phyloP scores from a whole-genome alignment of 2,329 filamentous ascomycete genomes.

The Neodidymelliopsis sp. region DNA sequence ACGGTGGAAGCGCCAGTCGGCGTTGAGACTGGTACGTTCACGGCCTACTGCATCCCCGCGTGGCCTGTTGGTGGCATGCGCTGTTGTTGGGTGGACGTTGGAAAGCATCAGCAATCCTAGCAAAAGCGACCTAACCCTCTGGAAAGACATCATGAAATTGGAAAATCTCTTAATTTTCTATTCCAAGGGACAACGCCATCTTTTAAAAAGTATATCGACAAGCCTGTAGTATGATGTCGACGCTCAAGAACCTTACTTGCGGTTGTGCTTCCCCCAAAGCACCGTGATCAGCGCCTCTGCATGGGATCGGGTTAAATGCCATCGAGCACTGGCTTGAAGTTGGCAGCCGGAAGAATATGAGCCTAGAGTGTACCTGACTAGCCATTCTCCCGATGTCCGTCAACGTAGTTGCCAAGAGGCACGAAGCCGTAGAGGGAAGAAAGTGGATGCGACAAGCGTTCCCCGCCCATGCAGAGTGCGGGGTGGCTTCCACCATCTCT shows the following conservation, averaged over 20 bases:
- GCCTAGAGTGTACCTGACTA: slow-evolving; percentile 12
- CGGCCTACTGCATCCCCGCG: slow-evolving; percentile 18
- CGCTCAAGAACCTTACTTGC: neutral
- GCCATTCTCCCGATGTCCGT: slow-evolving; percentile 15
- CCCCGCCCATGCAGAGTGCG: slow-evolving; percentile 28
- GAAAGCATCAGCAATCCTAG: slow-evolving; percentile 21
- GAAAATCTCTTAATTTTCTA: neutral
- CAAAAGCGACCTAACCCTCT: slow-evolving; percentile 14
- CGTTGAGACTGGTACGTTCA: slow-evolving; percentile 46
- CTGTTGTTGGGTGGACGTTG: slow-evolving; percentile 9
- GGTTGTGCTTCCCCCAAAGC: slow-evolving; percentile 4
- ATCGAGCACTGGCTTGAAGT: neutral
- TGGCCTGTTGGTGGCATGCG: slow-evolving; percentile 12
- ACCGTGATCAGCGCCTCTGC: slow-evolving; percentile 7
- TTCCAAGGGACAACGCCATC: neutral
- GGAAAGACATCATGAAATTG: slow-evolving; percentile 5
- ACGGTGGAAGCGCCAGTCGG: slow-evolving; percentile 51
- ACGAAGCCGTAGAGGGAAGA: slow-evolving; percentile 14
- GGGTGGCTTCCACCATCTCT: slow-evolving; percentile 34
- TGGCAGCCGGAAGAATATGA: slow-evolving; percentile 15
- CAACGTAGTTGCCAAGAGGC: neutral
- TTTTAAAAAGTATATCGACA: slow-evolving; percentile 2
- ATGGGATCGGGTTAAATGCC: slow-evolving; percentile 8
- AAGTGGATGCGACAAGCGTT: slow-evolving; percentile 21
- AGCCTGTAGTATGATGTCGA: neutral